Evolutionary conservation across 345 rosid species (phyloP), one percentile per base, ranked within the genome.

Genomic region (Populus davidiana): DNA sequence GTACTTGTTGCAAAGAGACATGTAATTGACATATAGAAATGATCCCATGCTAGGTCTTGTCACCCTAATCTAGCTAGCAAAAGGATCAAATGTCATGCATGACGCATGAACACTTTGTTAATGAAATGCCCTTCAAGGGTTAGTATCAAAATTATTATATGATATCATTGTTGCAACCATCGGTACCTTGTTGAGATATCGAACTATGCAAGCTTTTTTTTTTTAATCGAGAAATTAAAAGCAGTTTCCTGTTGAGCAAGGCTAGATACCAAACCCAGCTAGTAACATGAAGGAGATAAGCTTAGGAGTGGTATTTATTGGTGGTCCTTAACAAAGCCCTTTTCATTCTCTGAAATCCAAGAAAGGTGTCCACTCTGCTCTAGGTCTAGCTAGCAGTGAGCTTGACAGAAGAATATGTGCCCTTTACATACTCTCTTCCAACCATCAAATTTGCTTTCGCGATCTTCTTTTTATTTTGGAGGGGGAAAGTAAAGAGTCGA

Each of bases 361-460:
- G 39, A 76, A 68, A 44, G 56, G 16, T 65, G 41, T n/a, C 6
- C 67, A 36, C 6, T 63, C 61, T 9, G 72, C 27, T 44, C 31
- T 18, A 31, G 64, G 13, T 5, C 11, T 59, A 23, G 2, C 11
- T 36, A 38, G 1, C 36, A 10, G 64, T 8, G 44, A 6, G 17
- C 29, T 5, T 6, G 72, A 70, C 59, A 69, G 64, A 76, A 47
- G 88, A 84, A 87, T 81, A 74, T 79, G 84, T 83, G 44, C 84
- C 77, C 13, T 10, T 36, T 43, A 8, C 41, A 70, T 35, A 27
- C 52, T 5, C 76, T 54, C 67, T n/a, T 56, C 84, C 52, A 64
- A 49, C 86, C 87, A 79, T 61, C 76, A 61, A 79, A 61, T 50
- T 75, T 85, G 82, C 89, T 82, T 83, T 79, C 73, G 4, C 76